Base-by-base conservation (phyloP, 805 yeast species). In the Candida nemodendra region DNA sequence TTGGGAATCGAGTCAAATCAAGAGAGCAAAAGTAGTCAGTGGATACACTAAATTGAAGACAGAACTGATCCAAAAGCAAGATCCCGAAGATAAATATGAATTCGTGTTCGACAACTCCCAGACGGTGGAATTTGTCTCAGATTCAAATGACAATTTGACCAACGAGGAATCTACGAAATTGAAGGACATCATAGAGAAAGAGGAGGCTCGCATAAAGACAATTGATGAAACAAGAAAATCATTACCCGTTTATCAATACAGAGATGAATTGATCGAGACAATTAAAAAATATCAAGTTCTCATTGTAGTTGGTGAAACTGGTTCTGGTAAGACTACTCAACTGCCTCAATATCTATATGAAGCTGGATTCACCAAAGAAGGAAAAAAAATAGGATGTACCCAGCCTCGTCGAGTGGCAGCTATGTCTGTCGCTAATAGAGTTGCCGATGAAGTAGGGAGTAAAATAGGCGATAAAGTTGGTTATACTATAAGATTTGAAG, bases 401-500 rank as follows among this genome's bases (percentile, higher is more conserved):
- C 97, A 90, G 59, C 98, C 98, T 0, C 75, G 98, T 53, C 71
- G 98, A 54, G 97, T 91, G 7, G 98, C 98, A 0, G 98, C 98
- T 0, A 84, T 79, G 36, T 81, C 87, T 32, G 95, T 89, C 32
- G 96, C 99, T 0, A 61, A 83, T 2, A 75, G 99, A 53, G 98
- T 91, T 1, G 89, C 97, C 0, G 88, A 86, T 31, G 99, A 91
- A 61, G 80, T 87, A 72, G 82, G 82, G 6, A 80, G 80, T 1
- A 60, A 67, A n/a, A 51, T 91, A n/a, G 98, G 99, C 0, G 69
- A 76, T 12, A 81, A 82, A 49, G 98, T 93, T 5, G 99, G 99
- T 7, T 91, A 91, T 55, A 73, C 83, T 4, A 76, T 91, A 38
- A 71, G 98, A 45, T 91, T 93, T 61, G 99, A 93, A 41, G 95